phyloP scores from a whole-genome alignment of 75 land plant genomes.

The Pinus albicaulis region DNA sequence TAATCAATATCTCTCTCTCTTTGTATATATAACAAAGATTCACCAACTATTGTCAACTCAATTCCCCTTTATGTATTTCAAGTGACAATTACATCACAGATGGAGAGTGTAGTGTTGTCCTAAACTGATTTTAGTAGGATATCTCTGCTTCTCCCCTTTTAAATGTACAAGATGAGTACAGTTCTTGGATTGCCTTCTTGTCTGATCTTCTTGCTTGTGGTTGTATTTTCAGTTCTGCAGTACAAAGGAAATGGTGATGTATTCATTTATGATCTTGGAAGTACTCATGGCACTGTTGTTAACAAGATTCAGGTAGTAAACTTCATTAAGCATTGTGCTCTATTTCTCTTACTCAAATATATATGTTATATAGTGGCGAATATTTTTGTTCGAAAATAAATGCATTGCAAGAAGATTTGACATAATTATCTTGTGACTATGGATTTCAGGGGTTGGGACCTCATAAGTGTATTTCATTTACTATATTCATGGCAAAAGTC shows the following conservation, averaged over 20 bases:
- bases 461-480: not conserved
- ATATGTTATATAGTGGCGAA: not conserved
- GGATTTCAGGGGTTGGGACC: not conserved
- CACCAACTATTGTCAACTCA: too few relatives aligned
- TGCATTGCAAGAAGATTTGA: not conserved
- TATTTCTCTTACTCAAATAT: not conserved
- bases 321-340: not conserved
- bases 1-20: too few relatives aligned
- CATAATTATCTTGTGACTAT: not conserved
- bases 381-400: not conserved
- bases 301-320: conserved; percentile 83
- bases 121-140: not conserved
- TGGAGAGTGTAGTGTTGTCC: not conserved
- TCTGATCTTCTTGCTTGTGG: conserved; percentile 2
- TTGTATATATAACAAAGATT: too few relatives aligned
- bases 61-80: not conserved
- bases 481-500: too few relatives aligned
- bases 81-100: not conserved
- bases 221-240: conserved; percentile 66
- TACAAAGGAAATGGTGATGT: conserved; percentile 75
- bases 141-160: not conserved
- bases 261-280: conserved; percentile 88
- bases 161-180: conserved; percentile 3
- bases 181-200: not conserved
- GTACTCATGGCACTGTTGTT: conserved; percentile 91